Evolutionary conservation across 345 rosid genomes (phyloP).

Genomic region (Melastoma malabathricum): DNA sequence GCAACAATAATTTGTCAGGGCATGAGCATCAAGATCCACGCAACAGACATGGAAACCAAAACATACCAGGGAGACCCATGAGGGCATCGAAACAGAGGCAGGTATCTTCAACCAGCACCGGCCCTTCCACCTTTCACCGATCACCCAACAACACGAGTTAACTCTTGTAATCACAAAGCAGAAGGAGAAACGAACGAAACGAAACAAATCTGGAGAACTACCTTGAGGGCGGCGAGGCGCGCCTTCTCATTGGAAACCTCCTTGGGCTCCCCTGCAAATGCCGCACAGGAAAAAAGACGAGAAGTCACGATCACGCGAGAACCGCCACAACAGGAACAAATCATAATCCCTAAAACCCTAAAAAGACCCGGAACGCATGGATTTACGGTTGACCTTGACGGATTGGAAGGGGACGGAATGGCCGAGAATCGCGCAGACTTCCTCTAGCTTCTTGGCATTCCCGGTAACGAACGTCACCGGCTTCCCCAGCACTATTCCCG

Average conservation of each 20-base stretch:
- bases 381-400: constrained; percentile 64
- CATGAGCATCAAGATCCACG: no score
- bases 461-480: constrained; percentile 96
- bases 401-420: constrained; percentile 72
- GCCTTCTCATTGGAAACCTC: constrained; percentile 85
- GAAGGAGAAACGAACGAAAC: neutral
- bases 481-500: constrained; percentile 25
- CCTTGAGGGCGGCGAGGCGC: constrained; percentile 79
- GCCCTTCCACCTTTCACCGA: constrained; percentile 58
- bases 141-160: neutral
- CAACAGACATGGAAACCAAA: neutral
- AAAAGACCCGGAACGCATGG: constrained; percentile 2
- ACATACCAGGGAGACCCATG: constrained; percentile 86
- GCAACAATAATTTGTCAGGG: neutral
- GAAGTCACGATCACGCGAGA: neutral
- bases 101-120: constrained; percentile 92
- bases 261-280: constrained; percentile 88
- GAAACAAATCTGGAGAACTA: constrained; percentile 4
- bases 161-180: neutral
- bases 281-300: constrained; percentile 36
- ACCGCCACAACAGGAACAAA: neutral
- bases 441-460: constrained; percentile 89
- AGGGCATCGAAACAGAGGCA: constrained; percentile 95
- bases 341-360: neutral
- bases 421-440: constrained; percentile 79